Conservation (phyloP, 192 early-diverging fungal genomes). For the Backusella westeae region DNA sequence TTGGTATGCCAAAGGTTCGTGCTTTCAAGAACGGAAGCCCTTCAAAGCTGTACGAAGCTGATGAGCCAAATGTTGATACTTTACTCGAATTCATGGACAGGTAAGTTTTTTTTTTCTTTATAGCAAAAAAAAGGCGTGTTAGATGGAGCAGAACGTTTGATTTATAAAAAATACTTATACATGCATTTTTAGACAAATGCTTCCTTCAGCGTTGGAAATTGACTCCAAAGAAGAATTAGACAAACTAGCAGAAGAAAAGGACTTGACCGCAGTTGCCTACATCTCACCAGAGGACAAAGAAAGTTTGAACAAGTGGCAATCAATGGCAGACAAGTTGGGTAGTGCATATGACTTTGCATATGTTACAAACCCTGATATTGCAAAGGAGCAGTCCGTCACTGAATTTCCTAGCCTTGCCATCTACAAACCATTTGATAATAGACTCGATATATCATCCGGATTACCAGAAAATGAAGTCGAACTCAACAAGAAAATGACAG, state of each 20-base stretch:
- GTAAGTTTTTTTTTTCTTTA: not conserved
- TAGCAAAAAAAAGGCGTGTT: not conserved
- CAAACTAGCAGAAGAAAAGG: not conserved
- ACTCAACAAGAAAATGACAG: conserved; percentile 68
- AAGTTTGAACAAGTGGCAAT: conserved; percentile 62
- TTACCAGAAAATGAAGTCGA: conserved; percentile 35
- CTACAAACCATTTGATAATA: conserved; percentile 81
- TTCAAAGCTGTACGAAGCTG: conserved; percentile 65
- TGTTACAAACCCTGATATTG: conserved; percentile 55
- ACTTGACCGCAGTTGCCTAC: conserved; percentile 57
- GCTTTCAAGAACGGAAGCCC: conserved; percentile 70
- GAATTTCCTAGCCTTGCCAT: conserved; percentile 66
- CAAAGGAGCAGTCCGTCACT: conserved; percentile 48
- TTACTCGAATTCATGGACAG: conserved; percentile 51
- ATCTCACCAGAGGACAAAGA: conserved; percentile 57
- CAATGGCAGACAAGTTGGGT: conserved; percentile 74
- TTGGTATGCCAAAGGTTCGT: conserved; percentile 90
- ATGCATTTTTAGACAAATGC: not conserved
- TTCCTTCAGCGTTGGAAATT: not conserved
- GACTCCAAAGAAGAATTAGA: not conserved
- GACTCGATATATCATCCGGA: conserved; percentile 51
- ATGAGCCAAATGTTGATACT: conserved; percentile 77
- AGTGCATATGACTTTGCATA: conserved; percentile 83
- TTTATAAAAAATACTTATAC: not conserved
- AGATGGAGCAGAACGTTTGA: not conserved